Conservation (phyloP, 768 basidiomycete species). For the Cubamyces lactineus region DNA sequence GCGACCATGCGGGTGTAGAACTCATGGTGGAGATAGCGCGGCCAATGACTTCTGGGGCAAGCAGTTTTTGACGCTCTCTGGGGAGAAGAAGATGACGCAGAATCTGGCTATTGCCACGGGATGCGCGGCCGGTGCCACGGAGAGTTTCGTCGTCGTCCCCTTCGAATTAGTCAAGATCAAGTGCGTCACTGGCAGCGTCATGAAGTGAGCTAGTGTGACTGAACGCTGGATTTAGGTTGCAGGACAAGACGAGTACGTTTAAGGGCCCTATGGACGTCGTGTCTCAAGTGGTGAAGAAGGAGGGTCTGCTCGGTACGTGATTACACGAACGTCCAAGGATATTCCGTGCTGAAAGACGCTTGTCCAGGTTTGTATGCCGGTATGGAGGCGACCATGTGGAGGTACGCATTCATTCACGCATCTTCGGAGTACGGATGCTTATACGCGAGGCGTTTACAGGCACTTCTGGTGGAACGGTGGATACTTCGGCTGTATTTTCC, state of each 20-base stretch:
- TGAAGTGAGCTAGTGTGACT: not conserved
- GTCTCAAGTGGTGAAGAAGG: slow-evolving; percentile 71
- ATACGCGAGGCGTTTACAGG: slow-evolving; percentile 39
- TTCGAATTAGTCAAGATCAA: slow-evolving; percentile 96
- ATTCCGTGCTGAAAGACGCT: not conserved
- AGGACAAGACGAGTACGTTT: slow-evolving; percentile 91
- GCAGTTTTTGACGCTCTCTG: slow-evolving; percentile 61
- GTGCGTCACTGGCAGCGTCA: slow-evolving; percentile 36
- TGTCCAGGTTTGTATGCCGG: slow-evolving; percentile 69
- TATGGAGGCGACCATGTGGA: slow-evolving; percentile 98
- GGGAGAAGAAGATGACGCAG: slow-evolving; percentile 86
- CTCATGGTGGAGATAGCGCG: slow-evolving; percentile 49
- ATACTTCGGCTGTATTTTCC: slow-evolving; percentile 92
- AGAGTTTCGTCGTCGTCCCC: slow-evolving; percentile 93
- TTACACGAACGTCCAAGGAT: no score
- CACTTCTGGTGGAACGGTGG: slow-evolving; percentile 95
- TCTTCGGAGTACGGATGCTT: not conserved
- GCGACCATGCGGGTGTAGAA: not conserved
- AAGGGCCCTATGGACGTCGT: slow-evolving; percentile 93
- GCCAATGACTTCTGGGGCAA: slow-evolving; percentile 98
- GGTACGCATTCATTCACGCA: slow-evolving; percentile 48
- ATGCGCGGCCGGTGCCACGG: slow-evolving; percentile 93
- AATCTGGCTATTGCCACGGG: slow-evolving; percentile 88
- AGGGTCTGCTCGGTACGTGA: slow-evolving; percentile 69
- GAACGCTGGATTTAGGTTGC: slow-evolving; percentile 53